These are phyloP conservation scores for Neonectria sp. DNA, from an alignment of 2,329 filamentous ascomycete genomes.

Conservation along the genomic window DNA sequence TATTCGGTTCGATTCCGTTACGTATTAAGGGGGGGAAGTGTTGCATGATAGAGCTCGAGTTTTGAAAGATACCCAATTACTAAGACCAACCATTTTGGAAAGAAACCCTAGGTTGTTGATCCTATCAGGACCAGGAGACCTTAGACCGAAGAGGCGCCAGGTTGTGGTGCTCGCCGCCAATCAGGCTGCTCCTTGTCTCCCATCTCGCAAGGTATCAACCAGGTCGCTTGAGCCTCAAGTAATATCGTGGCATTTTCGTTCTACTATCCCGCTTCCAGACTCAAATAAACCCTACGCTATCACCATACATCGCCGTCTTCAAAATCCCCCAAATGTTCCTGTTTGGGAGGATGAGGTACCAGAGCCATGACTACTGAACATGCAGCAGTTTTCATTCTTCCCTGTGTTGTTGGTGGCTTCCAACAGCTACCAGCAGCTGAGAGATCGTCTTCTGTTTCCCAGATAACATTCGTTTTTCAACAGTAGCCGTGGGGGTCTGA, in stretches of 20 bases:
- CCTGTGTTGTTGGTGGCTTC: not conserved
- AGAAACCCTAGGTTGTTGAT: not conserved
- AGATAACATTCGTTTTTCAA: too few relatives aligned
- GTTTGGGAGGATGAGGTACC: not conserved
- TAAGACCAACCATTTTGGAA: not conserved
- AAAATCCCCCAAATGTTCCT: not conserved
- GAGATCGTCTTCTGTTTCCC: not conserved
- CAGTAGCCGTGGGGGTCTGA: not conserved
- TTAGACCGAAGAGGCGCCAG: too few relatives aligned
- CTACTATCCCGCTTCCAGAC: not conserved
- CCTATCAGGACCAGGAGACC: not conserved
- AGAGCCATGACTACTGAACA: not conserved
- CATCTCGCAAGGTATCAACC: too few relatives aligned
- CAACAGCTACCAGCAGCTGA: not conserved
- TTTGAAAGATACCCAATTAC: constrained; percentile 16
- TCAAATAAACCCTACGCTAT: not conserved
- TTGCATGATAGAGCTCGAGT: not conserved
- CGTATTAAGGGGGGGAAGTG: constrained; percentile 22
- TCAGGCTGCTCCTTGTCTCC: too few relatives aligned
- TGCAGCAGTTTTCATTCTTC: not conserved
- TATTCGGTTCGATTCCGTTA: constrained; percentile 32
- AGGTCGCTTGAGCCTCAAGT: not conserved
- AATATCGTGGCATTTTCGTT: too few relatives aligned
- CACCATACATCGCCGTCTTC: not conserved
- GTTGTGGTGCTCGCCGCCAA: too few relatives aligned